Base-by-base conservation (phyloP, 768 basidiomycete genomes). In the Panaeolus cyanescens region DNA sequence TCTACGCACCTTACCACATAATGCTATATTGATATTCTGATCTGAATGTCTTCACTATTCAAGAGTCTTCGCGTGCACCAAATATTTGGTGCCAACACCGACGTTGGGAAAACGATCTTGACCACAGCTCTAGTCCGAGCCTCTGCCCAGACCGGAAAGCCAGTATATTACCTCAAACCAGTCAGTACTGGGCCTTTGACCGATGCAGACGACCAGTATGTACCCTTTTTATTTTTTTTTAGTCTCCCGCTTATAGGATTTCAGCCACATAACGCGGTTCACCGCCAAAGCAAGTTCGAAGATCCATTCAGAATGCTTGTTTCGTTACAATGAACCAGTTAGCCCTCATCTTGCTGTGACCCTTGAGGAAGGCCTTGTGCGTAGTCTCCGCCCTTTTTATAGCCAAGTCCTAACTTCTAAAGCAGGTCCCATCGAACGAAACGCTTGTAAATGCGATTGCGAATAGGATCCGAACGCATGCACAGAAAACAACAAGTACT, bases 51-150 rank as follows among this genome's bases (percentile, higher is more conserved):
- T 54, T 82, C 89, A 20, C 87, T 99, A 45, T 96, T 91, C 80
- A 88, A 85, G 68, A 83, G 95, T 70, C 83, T 98, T 32, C 86
- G 93, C 17, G 79, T 95, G 31, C 92, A 95, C 73, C 93, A 96
- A 71, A 79, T 98, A 61, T 96, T 97, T 69, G 96, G 96, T 32
- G 95, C 96, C 1, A 97, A 96, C 75, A 99, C 96, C 2, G 89
- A 95, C 74, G 95, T 98, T 55, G 96, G 96, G 28, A 98, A 99
- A 76, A 97, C 96, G 0, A 83, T 98, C 60, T 78, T 98, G 58
- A 91, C 93, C 1, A 85, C 95, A 2, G 93, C 93, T 1, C 86
- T 99, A 33, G 85, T 89, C 42, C 83, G 92, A 33, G 89, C 92
- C 0, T 92, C 92, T n/a, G 88, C 88, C 0, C 71, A 81, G 1